Base-by-base conservation (phyloP, 495 filamentous ascomycete genomes). In the Aspergillus leporis region DNA sequence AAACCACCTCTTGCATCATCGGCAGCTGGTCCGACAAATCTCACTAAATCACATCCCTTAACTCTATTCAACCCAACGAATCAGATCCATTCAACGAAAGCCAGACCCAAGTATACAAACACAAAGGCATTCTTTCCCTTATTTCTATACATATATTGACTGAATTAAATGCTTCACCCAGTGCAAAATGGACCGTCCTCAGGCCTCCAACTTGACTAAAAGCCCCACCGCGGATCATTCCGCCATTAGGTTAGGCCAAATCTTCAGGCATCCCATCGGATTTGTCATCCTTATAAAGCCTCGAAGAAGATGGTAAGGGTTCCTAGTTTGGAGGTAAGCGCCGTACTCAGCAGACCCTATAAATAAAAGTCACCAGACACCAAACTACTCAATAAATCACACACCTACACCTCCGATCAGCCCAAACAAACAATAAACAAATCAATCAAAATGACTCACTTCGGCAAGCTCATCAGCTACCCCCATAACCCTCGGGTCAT, bases 381-480 rank as follows among this genome's bases (percentile, higher is more conserved):
- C 25, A n/a, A n/a, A n/a, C n/a, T n/a, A n/a, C n/a, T 28, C 25
- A 28, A 28, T 6, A 28, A 28, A 28, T 6, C 25, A 6, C 25
- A 28, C 6, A 28, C 25, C 38, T 16, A 41, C 12, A 41, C 13
- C 12, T 3, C 38, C 12, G 6, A 14, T 5, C 19, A 43, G 16
- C 12, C 18, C 5, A 28, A 30, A 10, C 6, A n/a, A 55, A 34
- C 6, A 30, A 31, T 4, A n/a, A 48, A 28, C 2, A 16, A 49
- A 32, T 49, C 25, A 50, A 55, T 54, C 51, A 71, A 55, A 61
- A 85, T 84, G 81, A 74, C 81, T 67, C 73, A 78, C 54, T 78
- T 84, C 69, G 82, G 79, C 54, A 83, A 75, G 36, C 72, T 85
- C 58, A 82, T 76, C 67, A 69, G 61, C 28, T 76, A 76, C 53